Conservation (phyloP, 768 basidiomycete species). For the Russula olivacea region DNA sequence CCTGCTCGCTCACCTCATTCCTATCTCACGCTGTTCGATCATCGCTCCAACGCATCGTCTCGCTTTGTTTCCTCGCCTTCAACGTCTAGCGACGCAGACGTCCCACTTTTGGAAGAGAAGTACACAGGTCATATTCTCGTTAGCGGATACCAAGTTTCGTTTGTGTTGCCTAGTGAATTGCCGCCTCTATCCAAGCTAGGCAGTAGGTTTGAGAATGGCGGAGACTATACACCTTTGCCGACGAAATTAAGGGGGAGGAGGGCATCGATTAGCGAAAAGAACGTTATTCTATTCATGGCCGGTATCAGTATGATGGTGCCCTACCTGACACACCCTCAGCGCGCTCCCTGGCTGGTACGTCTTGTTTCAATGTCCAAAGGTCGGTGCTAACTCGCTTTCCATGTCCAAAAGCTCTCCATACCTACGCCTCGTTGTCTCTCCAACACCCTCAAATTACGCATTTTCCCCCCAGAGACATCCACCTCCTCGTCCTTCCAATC, state of each 20-base stretch:
- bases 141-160: slow-evolving; percentile 70
- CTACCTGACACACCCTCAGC: slow-evolving; percentile 58
- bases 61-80: slow-evolving; percentile 35
- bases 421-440: slow-evolving; percentile 74
- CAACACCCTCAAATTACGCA: slow-evolving; percentile 66
- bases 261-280: slow-evolving; percentile 53
- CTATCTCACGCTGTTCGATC: slow-evolving; percentile 52
- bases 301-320: slow-evolving; percentile 75
- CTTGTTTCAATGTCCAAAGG: background rate
- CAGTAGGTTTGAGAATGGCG: slow-evolving; percentile 20
- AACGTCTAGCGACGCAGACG: slow-evolving; percentile 27
- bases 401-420: slow-evolving; percentile 53
- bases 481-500: slow-evolving; percentile 62
- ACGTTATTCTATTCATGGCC: slow-evolving; percentile 69
- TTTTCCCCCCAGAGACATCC: slow-evolving; percentile 53
- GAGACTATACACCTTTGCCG: slow-evolving; percentile 19
- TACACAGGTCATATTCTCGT: slow-evolving; percentile 74
- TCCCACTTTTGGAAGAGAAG: slow-evolving; percentile 51
- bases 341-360: slow-evolving; percentile 65
- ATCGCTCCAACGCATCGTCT: slow-evolving; percentile 30
- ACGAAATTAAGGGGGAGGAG: slow-evolving; percentile 34
- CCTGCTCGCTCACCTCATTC: slow-evolving; percentile 54
- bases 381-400: background rate
- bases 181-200: slow-evolving; percentile 27
- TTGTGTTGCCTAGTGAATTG: slow-evolving; percentile 67